phyloP scores from a whole-genome alignment of 139 green algal species.

The Ettlia oleoabundans region DNA sequence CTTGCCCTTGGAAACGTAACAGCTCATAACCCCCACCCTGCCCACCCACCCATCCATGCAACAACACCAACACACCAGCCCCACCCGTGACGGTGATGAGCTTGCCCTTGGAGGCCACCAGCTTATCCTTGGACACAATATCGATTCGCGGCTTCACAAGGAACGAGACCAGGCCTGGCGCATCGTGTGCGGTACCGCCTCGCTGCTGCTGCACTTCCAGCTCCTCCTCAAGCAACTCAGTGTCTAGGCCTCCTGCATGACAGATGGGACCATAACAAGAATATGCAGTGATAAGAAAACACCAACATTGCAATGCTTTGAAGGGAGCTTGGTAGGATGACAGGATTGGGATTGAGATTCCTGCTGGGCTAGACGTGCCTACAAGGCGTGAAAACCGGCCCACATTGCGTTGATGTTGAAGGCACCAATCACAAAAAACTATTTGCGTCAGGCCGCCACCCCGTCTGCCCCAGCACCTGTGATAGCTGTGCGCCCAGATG shows the following conservation, averaged over 20 bases:
- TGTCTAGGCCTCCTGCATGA: constrained; percentile 43
- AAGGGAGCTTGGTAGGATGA: no score
- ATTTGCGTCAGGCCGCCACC: neutral
- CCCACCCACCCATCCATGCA: neutral
- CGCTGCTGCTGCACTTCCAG: neutral
- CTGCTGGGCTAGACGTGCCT: no score
- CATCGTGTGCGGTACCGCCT: constrained; percentile 9
- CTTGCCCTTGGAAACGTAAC: constrained; percentile 63
- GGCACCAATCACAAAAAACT: neutral
- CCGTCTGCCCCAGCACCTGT: neutral
- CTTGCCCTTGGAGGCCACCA: constrained; percentile 66
- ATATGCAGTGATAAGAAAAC: no score
- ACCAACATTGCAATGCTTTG: no score
- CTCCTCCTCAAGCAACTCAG: constrained; percentile 52
- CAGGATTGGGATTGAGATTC: no score
- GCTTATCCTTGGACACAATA: constrained; percentile 50
- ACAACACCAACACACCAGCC: neutral
- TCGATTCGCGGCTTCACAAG: constrained; percentile 34
- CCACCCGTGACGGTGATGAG: constrained; percentile 57
- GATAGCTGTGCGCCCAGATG: constrained; percentile 19
- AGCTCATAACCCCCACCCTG: no score
- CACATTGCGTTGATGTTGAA: no score
- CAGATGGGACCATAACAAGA: no score
- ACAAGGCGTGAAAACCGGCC: no score
- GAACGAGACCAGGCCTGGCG: constrained; percentile 43